Conservation (phyloP, 371 early-diverging fungal species). For the Enterospora canceri region DNA sequence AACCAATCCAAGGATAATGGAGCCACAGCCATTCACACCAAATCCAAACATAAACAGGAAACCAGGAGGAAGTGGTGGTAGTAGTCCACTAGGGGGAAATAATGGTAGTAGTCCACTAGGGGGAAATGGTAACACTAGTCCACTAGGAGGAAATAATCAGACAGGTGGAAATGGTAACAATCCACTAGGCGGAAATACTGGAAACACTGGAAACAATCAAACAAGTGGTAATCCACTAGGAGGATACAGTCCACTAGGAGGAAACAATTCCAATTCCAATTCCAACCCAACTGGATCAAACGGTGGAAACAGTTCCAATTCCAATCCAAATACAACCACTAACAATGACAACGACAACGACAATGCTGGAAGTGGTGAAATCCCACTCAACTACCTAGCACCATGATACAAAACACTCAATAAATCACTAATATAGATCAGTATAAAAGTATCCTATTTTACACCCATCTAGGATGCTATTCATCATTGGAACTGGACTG, state of each 20-base stretch:
- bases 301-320: no score
- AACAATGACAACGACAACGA: neutral
- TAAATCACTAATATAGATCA: neutral
- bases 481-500: conserved; percentile 84
- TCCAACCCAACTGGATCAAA: no score
- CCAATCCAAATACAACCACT: neutral
- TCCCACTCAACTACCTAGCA: neutral
- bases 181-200: neutral
- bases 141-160: neutral
- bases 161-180: neutral
- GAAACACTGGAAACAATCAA: neutral
- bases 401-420: neutral
- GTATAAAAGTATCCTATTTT: neutral
- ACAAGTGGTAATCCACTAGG: neutral
- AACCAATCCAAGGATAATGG: neutral
- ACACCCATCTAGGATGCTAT: conserved; percentile 61
- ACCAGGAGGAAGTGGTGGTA: neutral
- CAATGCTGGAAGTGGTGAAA: neutral
- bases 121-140: neutral
- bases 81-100: neutral
- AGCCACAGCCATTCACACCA: neutral
- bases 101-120: neutral
- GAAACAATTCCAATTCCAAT: no score
- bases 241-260: neutral
- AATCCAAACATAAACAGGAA: neutral